Evolutionary conservation across 176 grass and related monocot species (phyloP), one percentile per base, ranked within the genome.

Genomic region (Aegilops sharonensis): DNA sequence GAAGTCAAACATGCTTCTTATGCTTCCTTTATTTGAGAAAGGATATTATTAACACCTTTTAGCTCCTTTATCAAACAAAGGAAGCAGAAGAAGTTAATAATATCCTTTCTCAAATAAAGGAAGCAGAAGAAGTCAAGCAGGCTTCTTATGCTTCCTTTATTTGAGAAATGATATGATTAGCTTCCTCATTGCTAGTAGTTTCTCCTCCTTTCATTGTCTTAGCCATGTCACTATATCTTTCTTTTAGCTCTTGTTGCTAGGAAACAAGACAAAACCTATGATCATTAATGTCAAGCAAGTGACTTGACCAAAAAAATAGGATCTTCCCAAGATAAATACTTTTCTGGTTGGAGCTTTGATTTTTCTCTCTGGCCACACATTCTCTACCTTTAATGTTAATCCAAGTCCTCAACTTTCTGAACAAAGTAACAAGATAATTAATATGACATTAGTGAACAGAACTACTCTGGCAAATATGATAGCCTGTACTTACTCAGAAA

Each of bases 241-340:
- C 81, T 48, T 95, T 92, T 30, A 94, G 80, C 54, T 94, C 90
- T 30, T 89, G 92, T 60, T 80, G 83, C 93, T 98, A 64, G 50
- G 79, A 27, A 85, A 73, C n/a, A 88, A n/a, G 60, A 74, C 5
- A 59, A 86, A 80, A 27, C n/a, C 79, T 30, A 52, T 31, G 25
- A 75, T 67, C 9, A 81, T 52, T 70, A 29, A 42, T 75, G 10
- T 65, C 4, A 64, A 81, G 23, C 59, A 75, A 11, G 34, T 21
- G 15, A 54, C 23, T 70, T 76, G 23, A 64, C 7, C 7, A 43
- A 79, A 56, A n/a, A 23, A 34, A 34, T 31, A 70, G 11, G 39
- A 43, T 45, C 24, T 84, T 24, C 1, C 62, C 25, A 57, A 81
- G 47, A 14, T 81, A 6, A 84, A 71, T 31, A 98, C 96, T 90